phyloP scores from a whole-genome alignment of 179 eudicot genomes.

The Amaranthus tricolor region DNA sequence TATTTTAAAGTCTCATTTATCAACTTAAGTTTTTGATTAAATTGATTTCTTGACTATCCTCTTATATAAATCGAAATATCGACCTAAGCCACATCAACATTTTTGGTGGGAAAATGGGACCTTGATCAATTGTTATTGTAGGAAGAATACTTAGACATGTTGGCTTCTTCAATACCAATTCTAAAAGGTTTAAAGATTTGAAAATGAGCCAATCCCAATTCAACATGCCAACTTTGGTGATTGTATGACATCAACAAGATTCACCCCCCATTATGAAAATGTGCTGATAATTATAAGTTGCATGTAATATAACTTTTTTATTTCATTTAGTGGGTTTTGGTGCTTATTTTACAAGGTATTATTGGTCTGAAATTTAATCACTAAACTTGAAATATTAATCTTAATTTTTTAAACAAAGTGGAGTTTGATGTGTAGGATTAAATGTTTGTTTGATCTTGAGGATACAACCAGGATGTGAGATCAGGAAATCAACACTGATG shows the following conservation, averaged over 20 bases:
- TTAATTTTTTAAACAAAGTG: neutral
- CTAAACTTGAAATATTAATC: neutral
- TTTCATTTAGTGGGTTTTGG: constrained; percentile 11
- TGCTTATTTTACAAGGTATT: neutral
- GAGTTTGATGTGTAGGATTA: constrained; percentile 5
- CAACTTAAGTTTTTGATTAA: too few relatives aligned
- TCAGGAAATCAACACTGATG: constrained; percentile 7
- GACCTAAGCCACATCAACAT: too few relatives aligned
- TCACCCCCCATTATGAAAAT: constrained; percentile 1
- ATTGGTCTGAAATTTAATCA: constrained; percentile 2
- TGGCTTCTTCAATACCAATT: constrained; percentile 20
- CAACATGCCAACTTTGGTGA: constrained; percentile 12
- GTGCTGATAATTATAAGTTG: neutral
- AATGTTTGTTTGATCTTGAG: constrained; percentile 22
- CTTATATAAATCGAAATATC: too few relatives aligned
- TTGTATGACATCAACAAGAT: constrained; percentile 23
- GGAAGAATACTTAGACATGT: neutral
- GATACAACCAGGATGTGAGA: constrained; percentile 18
- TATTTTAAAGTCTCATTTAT: too few relatives aligned
- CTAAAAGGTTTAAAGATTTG: neutral
- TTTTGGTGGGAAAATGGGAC: neutral
- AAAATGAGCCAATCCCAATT: constrained; percentile 14
- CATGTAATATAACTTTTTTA: neutral
- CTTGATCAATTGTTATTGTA: neutral
- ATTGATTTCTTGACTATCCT: too few relatives aligned